A percentile compares a stretch with the other conserved stretches of the same genome.
Evolutionary conservation across 345 rosid species (phyloP).

Genomic region (Moricandia moricandioides): DNA sequence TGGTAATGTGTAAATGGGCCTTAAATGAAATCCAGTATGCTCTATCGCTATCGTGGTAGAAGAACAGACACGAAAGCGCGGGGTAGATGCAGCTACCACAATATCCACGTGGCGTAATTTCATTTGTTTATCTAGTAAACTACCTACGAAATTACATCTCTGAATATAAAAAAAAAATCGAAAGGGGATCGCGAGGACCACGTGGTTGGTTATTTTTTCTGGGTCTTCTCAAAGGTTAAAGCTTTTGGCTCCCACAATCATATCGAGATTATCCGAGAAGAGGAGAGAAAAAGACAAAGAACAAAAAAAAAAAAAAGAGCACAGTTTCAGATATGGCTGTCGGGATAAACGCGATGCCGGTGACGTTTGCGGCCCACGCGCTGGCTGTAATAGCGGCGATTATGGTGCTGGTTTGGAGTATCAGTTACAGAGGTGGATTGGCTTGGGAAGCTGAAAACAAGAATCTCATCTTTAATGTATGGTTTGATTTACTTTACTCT

Average conservation of each 20-base stretch:
- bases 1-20: neutral
- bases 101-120: neutral
- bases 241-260: neutral
- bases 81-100: slow-evolving; percentile 5
- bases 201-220: neutral
- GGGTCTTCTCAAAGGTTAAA: neutral
- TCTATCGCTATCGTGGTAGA: neutral
- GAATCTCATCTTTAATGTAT: slow-evolving; percentile 88
- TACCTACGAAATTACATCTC: neutral
- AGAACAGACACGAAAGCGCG: neutral
- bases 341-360: slow-evolving; percentile 47
- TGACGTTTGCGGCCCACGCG: slow-evolving; percentile 62
- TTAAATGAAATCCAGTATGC: neutral
- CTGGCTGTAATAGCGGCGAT: slow-evolving; percentile 55
- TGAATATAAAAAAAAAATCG: neutral
- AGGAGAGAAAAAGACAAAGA: slow-evolving; percentile 3
- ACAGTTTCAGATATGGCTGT: slow-evolving; percentile 42
- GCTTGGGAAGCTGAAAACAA: slow-evolving; percentile 92
- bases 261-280: slow-evolving; percentile 15
- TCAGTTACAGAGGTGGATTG: slow-evolving; percentile 77
- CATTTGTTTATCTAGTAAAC: neutral
- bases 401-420: slow-evolving; percentile 81
- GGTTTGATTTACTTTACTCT: neutral
- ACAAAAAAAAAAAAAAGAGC: neutral
- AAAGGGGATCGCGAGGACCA: neutral